Base-by-base conservation (phyloP, 129 eudicot species). In the Saposhnikovia divaricata region DNA sequence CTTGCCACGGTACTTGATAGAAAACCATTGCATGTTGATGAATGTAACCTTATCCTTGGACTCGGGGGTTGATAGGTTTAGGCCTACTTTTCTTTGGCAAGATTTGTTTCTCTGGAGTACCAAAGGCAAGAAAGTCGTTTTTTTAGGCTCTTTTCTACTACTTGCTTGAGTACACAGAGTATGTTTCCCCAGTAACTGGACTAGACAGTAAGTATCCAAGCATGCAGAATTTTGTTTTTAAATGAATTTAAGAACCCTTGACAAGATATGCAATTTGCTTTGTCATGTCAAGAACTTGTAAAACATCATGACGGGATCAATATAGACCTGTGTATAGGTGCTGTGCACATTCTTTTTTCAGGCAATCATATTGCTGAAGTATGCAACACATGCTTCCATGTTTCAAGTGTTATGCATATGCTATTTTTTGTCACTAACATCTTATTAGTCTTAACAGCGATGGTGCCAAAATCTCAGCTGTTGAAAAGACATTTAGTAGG, bases 401-500 rank as follows among this genome's bases (percentile, higher is more conserved):
- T 73, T 34, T 34, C 42, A 10, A n/a, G 31, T 44, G n/a, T 9
- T 5, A 3, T 57, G 31, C 31, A n/a, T 59, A n/a, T 59, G 68
- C 68, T 28, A 31, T 13, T 44, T 74, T 45, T 13, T 34, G 45
- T 31, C 46, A 47, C 76, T 44, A 25, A 50, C 8, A 5, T 66
- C 53, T 75, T 59, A 14, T 71, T 44, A 53, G 8, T 38, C 48
- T 25, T 74, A 61, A 79, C 84, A 83, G 89, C 86, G 81, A 72
- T 44, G 75, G 72, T 85, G 68, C 70, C n/a, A 66, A 70, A 71
- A 80, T 39, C 70, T 72, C 83, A 12, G 45, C 61, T 71, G 28
- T 51, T n/a, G 70, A 79, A 45, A 83, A 74, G 77, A 46, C 39
- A 83, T 25, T 81, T 34, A 86, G 88, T 78, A 84, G 86, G 73